Conservation (phyloP, 2,329 filamentous ascomycete species). For the Penicillium olsonii region DNA sequence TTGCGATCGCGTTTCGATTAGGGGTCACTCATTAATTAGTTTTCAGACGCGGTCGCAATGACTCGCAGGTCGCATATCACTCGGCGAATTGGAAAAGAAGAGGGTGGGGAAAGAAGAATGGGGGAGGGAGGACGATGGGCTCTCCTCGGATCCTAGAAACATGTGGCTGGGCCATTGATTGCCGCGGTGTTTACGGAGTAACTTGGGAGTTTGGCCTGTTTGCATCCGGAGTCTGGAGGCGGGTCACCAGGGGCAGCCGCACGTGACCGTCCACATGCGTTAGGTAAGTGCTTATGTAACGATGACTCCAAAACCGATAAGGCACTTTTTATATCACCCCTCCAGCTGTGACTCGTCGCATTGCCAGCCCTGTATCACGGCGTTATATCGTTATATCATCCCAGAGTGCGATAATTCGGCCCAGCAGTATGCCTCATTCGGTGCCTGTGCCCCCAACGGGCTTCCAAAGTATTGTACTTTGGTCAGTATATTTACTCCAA, state of each 20-base stretch:
- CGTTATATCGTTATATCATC: background rate
- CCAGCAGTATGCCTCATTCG: constrained; percentile 30
- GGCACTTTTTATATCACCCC: background rate
- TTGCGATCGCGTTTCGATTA: constrained; percentile 33
- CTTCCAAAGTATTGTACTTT: constrained; percentile 52
- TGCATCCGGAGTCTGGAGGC: constrained; percentile 28
- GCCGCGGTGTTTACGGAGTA: constrained; percentile 30
- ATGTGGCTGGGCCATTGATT: constrained; percentile 42
- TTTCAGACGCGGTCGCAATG: constrained; percentile 25
- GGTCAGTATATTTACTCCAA: constrained; percentile 27
- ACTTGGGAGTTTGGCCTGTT: constrained; percentile 30
- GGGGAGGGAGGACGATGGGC: constrained; percentile 15
- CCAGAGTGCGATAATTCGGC: background rate
- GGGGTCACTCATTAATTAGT: constrained; percentile 29
- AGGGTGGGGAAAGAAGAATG: constrained; percentile 21
- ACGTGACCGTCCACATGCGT: constrained; percentile 20
- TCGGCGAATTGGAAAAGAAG: constrained; percentile 16
- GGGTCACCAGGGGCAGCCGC: constrained; percentile 26
- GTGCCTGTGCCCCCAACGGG: constrained; percentile 58
- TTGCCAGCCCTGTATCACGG: background rate
- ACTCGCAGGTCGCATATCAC: constrained; percentile 36
- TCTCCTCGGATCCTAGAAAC: constrained; percentile 41
- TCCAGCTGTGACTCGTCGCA: background rate
- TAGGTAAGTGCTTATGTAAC: background rate
- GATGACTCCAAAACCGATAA: background rate